phyloP scores from a whole-genome alignment of 352 stramenopile genomes.

The Phytophthora pistaciae region DNA sequence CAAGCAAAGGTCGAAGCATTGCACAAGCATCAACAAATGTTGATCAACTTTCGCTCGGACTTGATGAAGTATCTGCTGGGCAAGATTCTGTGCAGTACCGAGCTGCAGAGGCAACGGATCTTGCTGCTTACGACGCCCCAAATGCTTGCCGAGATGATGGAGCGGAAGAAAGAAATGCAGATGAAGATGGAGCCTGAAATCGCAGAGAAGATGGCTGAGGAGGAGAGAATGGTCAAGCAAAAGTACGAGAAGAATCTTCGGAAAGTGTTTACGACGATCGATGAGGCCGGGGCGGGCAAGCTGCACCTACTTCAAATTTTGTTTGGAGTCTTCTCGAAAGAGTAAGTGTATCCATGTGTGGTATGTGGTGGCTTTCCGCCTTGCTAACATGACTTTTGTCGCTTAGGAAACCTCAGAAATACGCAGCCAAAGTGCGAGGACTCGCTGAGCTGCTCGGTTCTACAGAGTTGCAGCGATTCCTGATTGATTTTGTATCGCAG shows the following conservation, averaged over 20 bases:
- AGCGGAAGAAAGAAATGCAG: conserved; percentile 31
- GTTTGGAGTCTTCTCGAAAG: conserved; percentile 61
- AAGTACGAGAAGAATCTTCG: conserved; percentile 50
- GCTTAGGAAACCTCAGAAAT: conserved; percentile 44
- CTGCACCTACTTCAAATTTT: conserved; percentile 68
- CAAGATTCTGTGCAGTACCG: conserved; percentile 58
- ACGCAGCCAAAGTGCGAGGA: conserved; percentile 49
- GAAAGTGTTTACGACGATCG: conserved; percentile 60
- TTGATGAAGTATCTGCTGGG: conserved; percentile 56
- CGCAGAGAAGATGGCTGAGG: conserved; percentile 48
- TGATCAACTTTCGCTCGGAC: conserved; percentile 54
- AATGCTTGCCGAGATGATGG: conserved; percentile 49
- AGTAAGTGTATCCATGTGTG: conserved; percentile 35
- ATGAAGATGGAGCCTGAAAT: conserved; percentile 60
- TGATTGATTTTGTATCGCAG: conserved; percentile 62
- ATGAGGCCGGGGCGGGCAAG: conserved; percentile 45
- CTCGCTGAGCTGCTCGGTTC: conserved; percentile 54
- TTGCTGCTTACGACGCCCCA: conserved; percentile 64
- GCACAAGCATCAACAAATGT: conserved; percentile 54
- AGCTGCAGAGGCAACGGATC: conserved; percentile 67
- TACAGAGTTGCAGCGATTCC: conserved; percentile 61
- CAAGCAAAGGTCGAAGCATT: conserved; percentile 48
- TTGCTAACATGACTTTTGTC: not conserved
- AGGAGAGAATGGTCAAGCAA: conserved; percentile 25
- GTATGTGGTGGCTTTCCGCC: not conserved